Evolutionary conservation across 306 rosid species (phyloP), one percentile per base, ranked within the genome.

Genomic region (Lathyrus tuberosus): DNA sequence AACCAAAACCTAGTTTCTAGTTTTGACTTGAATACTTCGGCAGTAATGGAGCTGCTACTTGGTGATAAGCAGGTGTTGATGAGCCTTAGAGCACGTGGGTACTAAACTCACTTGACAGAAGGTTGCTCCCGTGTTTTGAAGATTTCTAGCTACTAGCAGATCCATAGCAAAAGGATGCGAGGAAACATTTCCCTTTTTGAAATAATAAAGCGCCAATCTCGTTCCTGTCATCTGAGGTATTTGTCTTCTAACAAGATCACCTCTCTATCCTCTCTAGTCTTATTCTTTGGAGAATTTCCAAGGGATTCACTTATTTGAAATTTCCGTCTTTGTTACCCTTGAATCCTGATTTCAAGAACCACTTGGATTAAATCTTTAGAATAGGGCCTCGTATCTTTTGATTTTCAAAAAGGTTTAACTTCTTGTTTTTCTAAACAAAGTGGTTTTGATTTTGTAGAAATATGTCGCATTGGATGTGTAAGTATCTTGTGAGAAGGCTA

Each of bases 91-190:
- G 88, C 69, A 72, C 48, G 83, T n/a, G 6, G 84, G 81, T 59
- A 77, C 52, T 62, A n/a, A 85, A 79, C 83, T 88, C 97, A 62
- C 82, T 84, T 64, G 81, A 70, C 41, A 93, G 76, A 57, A 88
- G 83, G 76, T 88, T 41, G 70, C 16, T 66, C 28, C 48, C 73
- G 75, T 31, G 57, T n/a, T 72, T 67, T 69, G 51, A 76, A 43
- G 66, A 51, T 62, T 73, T 76, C 81, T 62, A 73, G 52, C 80
- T 83, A 93, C 97, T 97, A 78, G 87, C 76, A 85, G 91, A 90
- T 77, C 97, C 98, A 82, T 96, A 97, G 10, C 94, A 91, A 80
- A 86, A 90, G n/a, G 49, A 86, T 88, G 43, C 89, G 96, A 75
- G 98, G 82, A 82, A 90, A 85, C 74, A 78, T 74, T 79, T 88